Percentiles rank a stretch among this genome's conserved stretches.
Evolutionary conservation across 1,139 yeast genomes (phyloP).

Genomic region (Saccharomyces hybrid): DNA sequence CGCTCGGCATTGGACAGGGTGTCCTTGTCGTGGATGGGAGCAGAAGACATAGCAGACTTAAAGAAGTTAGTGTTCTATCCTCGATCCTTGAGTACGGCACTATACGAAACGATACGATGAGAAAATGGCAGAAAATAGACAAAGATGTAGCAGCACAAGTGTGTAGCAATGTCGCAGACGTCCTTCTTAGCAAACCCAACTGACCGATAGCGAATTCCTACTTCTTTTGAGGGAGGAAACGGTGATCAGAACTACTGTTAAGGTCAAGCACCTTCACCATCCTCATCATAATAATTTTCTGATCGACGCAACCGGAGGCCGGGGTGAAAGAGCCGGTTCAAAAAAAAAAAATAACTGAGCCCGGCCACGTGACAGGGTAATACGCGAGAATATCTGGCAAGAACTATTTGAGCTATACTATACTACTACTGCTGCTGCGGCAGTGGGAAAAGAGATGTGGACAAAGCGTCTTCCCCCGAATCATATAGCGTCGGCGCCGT

Average conservation of each 20-base stretch:
- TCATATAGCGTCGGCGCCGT: background rate
- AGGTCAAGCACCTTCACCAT: background rate
- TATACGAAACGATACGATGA: background rate
- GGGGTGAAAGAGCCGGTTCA: background rate
- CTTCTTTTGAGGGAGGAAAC: background rate
- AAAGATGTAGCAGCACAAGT: background rate
- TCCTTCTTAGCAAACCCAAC: background rate
- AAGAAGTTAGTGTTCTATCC: background rate
- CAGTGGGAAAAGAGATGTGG: background rate
- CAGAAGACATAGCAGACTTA: conserved; percentile 9
- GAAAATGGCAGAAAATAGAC: background rate
- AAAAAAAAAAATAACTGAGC: background rate
- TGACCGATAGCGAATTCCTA: background rate
- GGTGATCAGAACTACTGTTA: background rate
- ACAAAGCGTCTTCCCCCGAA: background rate
- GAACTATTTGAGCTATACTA: background rate
- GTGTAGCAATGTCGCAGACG: background rate
- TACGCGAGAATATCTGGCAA: background rate
- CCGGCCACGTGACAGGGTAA: background rate
- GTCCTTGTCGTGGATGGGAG: conserved; percentile 22
- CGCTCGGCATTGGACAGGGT: conserved; percentile 29
- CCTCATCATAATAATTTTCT: background rate
- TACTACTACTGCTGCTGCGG: background rate
- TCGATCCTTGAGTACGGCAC: background rate
- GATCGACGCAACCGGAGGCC: background rate